Evolutionary conservation across 176 grass and related monocot genomes (phyloP).

Genomic region (Carex cristatella): DNA sequence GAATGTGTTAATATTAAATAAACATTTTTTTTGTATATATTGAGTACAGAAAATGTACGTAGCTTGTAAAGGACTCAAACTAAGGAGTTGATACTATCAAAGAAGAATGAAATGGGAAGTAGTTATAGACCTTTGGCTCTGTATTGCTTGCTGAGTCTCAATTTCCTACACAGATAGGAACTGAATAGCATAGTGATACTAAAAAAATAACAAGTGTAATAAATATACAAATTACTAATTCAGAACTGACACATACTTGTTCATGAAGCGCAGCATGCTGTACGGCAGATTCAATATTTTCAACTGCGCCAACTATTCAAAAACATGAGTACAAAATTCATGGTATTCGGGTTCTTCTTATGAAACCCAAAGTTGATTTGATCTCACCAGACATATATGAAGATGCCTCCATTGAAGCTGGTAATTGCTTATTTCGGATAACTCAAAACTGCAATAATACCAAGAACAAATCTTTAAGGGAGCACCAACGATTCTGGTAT

Average conservation of each 20-base stretch:
- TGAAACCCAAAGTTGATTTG: not conserved
- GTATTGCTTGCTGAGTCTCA: slow-evolving; percentile 74
- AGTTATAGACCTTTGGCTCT: slow-evolving; percentile 67
- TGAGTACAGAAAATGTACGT: not conserved
- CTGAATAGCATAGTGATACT: slow-evolving; percentile 26
- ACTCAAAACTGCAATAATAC: not conserved
- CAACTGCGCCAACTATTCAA: slow-evolving; percentile 16
- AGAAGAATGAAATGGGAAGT: not conserved
- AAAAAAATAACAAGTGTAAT: slow-evolving; percentile 11
- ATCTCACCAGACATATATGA: slow-evolving; percentile 1
- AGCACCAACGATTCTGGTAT: not conserved
- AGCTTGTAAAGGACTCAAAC: slow-evolving; percentile 4
- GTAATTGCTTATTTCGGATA: not conserved
- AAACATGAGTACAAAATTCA: not conserved
- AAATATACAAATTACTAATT: slow-evolving; percentile 11
- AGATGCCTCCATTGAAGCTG: not conserved
- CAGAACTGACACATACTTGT: slow-evolving; percentile 49
- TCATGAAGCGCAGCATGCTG: slow-evolving; percentile 67
- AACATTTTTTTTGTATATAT: not conserved
- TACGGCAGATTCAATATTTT: slow-evolving; percentile 58
- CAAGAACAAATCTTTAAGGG: not conserved
- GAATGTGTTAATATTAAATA: not conserved
- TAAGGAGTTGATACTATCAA: not conserved
- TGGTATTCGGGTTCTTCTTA: not conserved
- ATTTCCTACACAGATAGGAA: slow-evolving; percentile 67